A percentile compares a stretch with the other conserved stretches of the same genome.
Conservation (phyloP, 2,329 filamentous ascomycete genomes). For the Fusarium subtropicale region DNA sequence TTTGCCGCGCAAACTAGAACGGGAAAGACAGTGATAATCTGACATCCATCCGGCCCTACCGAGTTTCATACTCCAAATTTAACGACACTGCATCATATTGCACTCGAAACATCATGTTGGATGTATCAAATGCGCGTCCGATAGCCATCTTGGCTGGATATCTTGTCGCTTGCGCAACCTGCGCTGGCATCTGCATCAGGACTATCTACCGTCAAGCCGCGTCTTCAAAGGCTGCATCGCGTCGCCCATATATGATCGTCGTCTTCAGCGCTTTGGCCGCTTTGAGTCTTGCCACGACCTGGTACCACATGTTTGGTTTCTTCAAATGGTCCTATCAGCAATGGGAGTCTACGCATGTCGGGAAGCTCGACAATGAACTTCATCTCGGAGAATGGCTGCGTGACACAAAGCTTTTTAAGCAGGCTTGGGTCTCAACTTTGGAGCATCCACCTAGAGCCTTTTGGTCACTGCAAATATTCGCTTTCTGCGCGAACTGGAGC, state of each 20-base stretch:
- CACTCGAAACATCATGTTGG: not conserved
- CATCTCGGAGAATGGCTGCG: not conserved
- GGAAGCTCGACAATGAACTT: not conserved
- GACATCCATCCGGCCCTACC: not conserved
- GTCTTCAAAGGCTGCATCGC: not conserved
- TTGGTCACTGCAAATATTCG: not conserved
- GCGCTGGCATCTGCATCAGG: not conserved
- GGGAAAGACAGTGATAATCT: not conserved
- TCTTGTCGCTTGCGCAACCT: not conserved
- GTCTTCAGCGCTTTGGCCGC: not conserved
- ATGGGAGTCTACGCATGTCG: not conserved
- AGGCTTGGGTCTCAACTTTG: not conserved
- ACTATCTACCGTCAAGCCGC: not conserved
- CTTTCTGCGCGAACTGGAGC: not conserved
- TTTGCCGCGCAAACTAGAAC: not conserved
- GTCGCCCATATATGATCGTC: not conserved
- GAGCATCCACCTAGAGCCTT: not conserved
- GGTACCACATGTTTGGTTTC: not conserved
- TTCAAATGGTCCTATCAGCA: slow-evolving; percentile 1
- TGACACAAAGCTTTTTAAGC: not conserved
- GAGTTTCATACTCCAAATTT: not conserved
- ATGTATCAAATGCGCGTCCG: not conserved
- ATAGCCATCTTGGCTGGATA: not conserved
- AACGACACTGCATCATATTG: not conserved
- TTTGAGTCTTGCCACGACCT: not conserved